These are phyloP conservation scores for Aspergillus sp. DNA, from an alignment of 2,329 filamentous ascomycete genomes.

Conservation along the genomic window DNA sequence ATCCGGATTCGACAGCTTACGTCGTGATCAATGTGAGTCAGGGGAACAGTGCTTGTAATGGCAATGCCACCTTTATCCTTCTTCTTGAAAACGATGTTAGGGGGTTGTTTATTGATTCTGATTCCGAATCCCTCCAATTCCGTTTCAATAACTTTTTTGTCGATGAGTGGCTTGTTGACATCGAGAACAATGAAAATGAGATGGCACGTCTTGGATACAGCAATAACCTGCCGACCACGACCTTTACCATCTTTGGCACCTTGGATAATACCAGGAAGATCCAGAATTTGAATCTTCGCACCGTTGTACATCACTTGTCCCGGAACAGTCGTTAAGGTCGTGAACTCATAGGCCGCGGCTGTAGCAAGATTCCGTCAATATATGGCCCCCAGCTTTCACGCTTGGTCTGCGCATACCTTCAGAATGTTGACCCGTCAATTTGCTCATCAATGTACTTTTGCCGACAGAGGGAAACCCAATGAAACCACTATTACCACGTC, in stretches of 20 bases:
- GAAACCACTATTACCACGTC: slow-evolving; percentile 60
- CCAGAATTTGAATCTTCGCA: slow-evolving; percentile 95
- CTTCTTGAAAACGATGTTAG: slow-evolving; percentile 99
- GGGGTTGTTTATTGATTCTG: slow-evolving; percentile 92
- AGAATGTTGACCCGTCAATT: slow-evolving; percentile 91
- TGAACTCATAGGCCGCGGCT: slow-evolving; percentile 97
- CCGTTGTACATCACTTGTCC: slow-evolving; percentile 96
- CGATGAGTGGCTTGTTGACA: slow-evolving; percentile 96
- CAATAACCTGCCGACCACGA: slow-evolving; percentile 96
- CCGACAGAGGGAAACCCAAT: slow-evolving; percentile 98
- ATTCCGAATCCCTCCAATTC: slow-evolving; percentile 98
- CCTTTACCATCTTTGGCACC: slow-evolving; percentile 98
- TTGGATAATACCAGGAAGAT: slow-evolving; percentile 97
- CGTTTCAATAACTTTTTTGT: slow-evolving; percentile 92
- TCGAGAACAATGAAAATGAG: slow-evolving; percentile 98
- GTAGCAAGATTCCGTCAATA: slow-evolving; percentile 20
- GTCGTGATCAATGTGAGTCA: slow-evolving; percentile 89
- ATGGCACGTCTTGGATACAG: slow-evolving; percentile 97
- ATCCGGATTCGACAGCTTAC: slow-evolving; percentile 30
- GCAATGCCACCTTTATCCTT: slow-evolving; percentile 98
- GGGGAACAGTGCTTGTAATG: slow-evolving; percentile 89
- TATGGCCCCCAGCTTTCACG: slow-evolving; percentile 83
- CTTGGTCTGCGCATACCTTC: slow-evolving; percentile 74
- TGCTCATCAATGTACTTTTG: slow-evolving; percentile 97
- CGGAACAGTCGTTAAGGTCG: slow-evolving; percentile 93